A percentile compares a stretch with the other conserved stretches of the same genome.
phyloP scores from a whole-genome alignment of 2,329 filamentous ascomycete species.

The Penicillium sp. region DNA sequence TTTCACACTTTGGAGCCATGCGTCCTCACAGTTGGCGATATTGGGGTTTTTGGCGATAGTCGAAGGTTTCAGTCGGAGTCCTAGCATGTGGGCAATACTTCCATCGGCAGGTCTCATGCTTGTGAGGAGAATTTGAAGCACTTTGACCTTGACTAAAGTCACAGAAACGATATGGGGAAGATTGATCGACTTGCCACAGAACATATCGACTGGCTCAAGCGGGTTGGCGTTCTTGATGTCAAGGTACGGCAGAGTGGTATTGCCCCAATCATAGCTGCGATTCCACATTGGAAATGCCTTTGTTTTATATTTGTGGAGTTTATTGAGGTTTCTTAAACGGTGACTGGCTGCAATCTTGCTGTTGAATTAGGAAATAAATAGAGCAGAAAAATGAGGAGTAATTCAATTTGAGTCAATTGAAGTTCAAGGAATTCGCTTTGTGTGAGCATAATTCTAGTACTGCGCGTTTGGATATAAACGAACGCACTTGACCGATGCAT shows the following conservation, averaged over 20 bases:
- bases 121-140: background rate
- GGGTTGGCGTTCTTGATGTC: conserved; percentile 42
- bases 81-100: no score
- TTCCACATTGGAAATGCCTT: no score
- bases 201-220: conserved; percentile 37
- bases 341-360: no score
- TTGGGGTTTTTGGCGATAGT: background rate
- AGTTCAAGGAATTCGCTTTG: no score
- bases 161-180: conserved; percentile 20
- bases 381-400: no score
- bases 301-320: no score
- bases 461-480: no score
- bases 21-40: background rate
- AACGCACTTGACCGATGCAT: no score
- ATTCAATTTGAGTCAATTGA: no score
- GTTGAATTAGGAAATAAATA: no score
- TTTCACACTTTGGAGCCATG: background rate
- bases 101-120: background rate
- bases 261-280: conserved; percentile 29
- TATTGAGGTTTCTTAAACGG: no score
- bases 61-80: background rate
- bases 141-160: conserved; percentile 18
- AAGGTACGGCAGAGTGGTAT: conserved; percentile 36
- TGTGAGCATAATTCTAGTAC: no score
- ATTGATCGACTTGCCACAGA: conserved; percentile 10